Evolutionary conservation across 176 grass and related monocot species (phyloP), one percentile per base, ranked within the genome.

Genomic region (Juncus effusus): DNA sequence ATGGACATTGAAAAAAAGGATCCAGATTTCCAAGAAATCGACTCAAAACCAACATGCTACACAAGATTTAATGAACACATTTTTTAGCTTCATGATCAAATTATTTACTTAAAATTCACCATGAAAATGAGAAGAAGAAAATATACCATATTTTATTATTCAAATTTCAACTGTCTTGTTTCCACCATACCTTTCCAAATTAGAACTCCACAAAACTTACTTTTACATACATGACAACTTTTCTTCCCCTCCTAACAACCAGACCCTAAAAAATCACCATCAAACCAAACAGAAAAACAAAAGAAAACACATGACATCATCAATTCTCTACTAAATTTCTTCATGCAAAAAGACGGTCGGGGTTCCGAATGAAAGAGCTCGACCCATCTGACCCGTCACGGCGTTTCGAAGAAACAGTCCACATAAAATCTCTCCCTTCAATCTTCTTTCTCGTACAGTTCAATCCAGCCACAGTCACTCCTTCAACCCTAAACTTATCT

Each of bases 391-490:
- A 42, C n/a, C 62, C 60, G 54, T 42, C 59, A 78, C 90, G 75
- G 4, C 54, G 42, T 51, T 61, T 16, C 15, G 71, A 42, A 16
- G 74, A 89, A 47, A 79, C 65, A n/a, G 79, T 89, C 90, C 90
- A 95, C 55, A 95, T 47, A 36, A 76, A n/a, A 69, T 63, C 67
- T 0, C 56, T 76, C 38, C 61, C 76, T 10, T 61, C 47, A 16
- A 61, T 19, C 42, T 13, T 75, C 13, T 42, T 50, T 12, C 12
- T 38, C 2, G 45, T 4, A 42, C 42, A 56, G 59, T 74, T 76
- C 54, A 86, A 77, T n/a, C 90, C 90, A 1, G 90, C 90, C 19
- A 86, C 51, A 16, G 85, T 69, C 4, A 89, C 40, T 54, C 74
- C 82, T 40, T 79, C 61, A 4, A 89, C 8, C 16, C 42, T 42